Evolutionary conservation across 495 filamentous ascomycete genomes (phyloP).

Genomic region (Penicillium desertorum): DNA sequence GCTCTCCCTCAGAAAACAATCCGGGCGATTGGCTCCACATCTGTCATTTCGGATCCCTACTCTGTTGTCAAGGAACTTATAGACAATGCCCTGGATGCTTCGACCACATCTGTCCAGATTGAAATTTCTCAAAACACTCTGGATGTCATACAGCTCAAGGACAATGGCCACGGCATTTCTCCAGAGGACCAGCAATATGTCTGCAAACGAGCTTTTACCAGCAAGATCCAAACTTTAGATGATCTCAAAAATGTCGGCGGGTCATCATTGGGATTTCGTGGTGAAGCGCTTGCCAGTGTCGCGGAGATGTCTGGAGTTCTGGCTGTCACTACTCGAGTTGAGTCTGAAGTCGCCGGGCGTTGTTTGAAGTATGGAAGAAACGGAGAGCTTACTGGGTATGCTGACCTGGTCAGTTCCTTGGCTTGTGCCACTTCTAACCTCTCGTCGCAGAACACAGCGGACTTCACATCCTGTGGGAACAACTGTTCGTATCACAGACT

Average conservation of each 20-base stretch:
- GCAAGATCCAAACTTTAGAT: slow-evolving; percentile 73
- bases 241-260: slow-evolving; percentile 69
- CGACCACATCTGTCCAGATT: slow-evolving; percentile 68
- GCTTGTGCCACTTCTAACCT: slow-evolving; percentile 2
- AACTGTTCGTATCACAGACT: slow-evolving; percentile 63
- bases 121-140: slow-evolving; percentile 74
- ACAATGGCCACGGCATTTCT: slow-evolving; percentile 84
- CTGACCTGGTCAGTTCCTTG: neutral
- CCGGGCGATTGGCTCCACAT: slow-evolving; percentile 67
- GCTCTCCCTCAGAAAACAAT: slow-evolving; percentile 65
- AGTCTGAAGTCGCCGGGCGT: slow-evolving; percentile 65
- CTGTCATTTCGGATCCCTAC: slow-evolving; percentile 69
- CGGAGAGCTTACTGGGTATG: slow-evolving; percentile 52
- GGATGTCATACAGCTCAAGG: slow-evolving; percentile 82
- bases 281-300: slow-evolving; percentile 79
- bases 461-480: slow-evolving; percentile 74
- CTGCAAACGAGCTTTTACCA: slow-evolving; percentile 73
- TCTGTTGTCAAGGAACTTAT: slow-evolving; percentile 86
- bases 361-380: slow-evolving; percentile 50
- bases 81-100: slow-evolving; percentile 88
- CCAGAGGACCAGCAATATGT: slow-evolving; percentile 66
- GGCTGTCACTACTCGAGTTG: slow-evolving; percentile 67
- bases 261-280: slow-evolving; percentile 79
- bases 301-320: slow-evolving; percentile 65
- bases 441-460: slow-evolving; percentile 37